phyloP scores from a whole-genome alignment of 768 basidiomycete genomes.

The Boletus vinaceobasis region DNA sequence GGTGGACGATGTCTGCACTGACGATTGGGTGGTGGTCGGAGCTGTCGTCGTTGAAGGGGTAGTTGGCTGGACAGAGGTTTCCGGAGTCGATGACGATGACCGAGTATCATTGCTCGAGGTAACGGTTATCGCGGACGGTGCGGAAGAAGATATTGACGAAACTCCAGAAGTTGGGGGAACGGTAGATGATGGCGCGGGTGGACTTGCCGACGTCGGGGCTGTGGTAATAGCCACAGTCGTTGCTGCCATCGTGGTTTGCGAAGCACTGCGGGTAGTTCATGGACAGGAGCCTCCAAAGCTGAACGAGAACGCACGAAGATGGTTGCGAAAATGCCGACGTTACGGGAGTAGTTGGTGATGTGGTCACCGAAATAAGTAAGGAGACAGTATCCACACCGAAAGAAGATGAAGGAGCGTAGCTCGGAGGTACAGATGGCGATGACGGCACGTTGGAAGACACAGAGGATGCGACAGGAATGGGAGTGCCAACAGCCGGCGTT shows the following conservation, averaged over 20 bases:
- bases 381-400: slow-evolving; percentile 15
- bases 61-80: slow-evolving; percentile 21
- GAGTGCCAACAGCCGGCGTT: slow-evolving; percentile 12
- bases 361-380: slow-evolving; percentile 22
- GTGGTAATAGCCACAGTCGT: slow-evolving; percentile 10
- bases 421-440: slow-evolving; percentile 3
- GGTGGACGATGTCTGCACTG: slow-evolving; percentile 12
- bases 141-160: slow-evolving; percentile 9
- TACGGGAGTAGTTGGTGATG: slow-evolving; percentile 14
- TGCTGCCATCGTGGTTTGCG: slow-evolving; percentile 9
- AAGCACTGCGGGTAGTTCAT: slow-evolving; percentile 18
- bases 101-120: slow-evolving; percentile 14
- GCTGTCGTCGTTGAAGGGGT: slow-evolving; percentile 17
- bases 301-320: slow-evolving; percentile 24
- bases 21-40: slow-evolving; percentile 1
- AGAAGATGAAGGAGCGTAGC: slow-evolving; percentile 5
- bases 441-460: slow-evolving; percentile 11
- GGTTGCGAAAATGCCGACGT: slow-evolving; percentile 8
- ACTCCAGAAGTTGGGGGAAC: slow-evolving; percentile 4
- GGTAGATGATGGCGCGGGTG: slow-evolving; percentile 8
- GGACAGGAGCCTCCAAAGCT: slow-evolving; percentile 2
- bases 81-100: slow-evolving; percentile 18
- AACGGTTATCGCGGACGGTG: slow-evolving; percentile 15
- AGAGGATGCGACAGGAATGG: slow-evolving; percentile 3
- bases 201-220: slow-evolving; percentile 12